Conservation (phyloP, 179 eudicot genomes). For the Sideroxylon spinosum region DNA sequence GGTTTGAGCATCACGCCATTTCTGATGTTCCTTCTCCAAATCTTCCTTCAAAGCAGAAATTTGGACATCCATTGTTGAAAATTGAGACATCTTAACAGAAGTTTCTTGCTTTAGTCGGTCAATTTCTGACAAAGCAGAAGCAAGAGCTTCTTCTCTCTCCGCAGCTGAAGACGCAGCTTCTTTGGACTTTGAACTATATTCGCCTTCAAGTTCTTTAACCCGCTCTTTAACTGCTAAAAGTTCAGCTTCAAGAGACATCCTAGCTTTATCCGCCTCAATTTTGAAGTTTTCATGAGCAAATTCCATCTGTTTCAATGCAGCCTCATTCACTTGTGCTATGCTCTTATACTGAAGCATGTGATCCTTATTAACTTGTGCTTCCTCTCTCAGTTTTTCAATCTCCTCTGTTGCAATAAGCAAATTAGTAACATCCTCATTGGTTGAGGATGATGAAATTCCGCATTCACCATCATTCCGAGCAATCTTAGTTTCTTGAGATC, state of each 20-base stretch:
- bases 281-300: conserved; percentile 58
- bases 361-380: conserved; percentile 60
- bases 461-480: conserved; percentile 33
- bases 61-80: conserved; percentile 51
- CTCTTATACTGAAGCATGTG: conserved; percentile 91
- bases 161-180: conserved; percentile 62
- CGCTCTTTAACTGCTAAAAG: conserved; percentile 47
- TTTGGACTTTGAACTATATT: conserved; percentile 45
- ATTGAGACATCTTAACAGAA: conserved; percentile 50
- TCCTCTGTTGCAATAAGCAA: conserved; percentile 47
- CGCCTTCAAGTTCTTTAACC: conserved; percentile 59
- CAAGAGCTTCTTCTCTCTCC: conserved; percentile 57
- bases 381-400: conserved; percentile 66
- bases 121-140: conserved; percentile 58
- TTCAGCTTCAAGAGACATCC: conserved; percentile 68
- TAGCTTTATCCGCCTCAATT: conserved; percentile 64
- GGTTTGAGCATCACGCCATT: conserved; percentile 60
- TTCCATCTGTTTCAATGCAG: conserved; percentile 82
- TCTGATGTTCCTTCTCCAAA: conserved; percentile 70
- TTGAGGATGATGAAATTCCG: conserved; percentile 33
- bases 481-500: conserved; percentile 33
- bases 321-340: conserved; percentile 86
- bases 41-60: conserved; percentile 60
- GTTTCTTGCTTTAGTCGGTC: conserved; percentile 56
- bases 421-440: conserved; percentile 37